phyloP scores from a whole-genome alignment of 2,329 filamentous ascomycete species.

The Colletotrichum sp. region DNA sequence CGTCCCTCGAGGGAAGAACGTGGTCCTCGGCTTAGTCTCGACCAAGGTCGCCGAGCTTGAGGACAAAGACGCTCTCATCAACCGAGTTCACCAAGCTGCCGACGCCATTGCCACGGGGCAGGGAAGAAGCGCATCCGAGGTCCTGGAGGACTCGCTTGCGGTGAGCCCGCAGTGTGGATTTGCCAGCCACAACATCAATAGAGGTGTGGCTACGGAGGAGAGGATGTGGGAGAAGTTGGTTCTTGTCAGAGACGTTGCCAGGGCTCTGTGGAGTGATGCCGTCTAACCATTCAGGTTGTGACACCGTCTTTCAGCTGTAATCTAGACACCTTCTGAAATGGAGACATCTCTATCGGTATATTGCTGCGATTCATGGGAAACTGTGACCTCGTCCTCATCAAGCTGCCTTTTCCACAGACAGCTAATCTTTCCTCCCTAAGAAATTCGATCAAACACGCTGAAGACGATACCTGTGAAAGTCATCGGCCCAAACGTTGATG shows the following conservation, averaged over 20 bases:
- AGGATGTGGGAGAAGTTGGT: slow-evolving; percentile 77
- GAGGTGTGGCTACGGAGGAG: slow-evolving; percentile 70
- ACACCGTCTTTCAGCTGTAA: not conserved
- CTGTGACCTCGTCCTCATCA: not conserved
- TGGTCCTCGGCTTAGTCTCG: slow-evolving; percentile 68
- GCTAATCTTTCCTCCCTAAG: not conserved
- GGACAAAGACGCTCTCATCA: slow-evolving; percentile 67
- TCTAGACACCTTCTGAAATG: not conserved
- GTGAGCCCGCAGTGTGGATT: slow-evolving; percentile 77
- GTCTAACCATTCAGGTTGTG: not conserved
- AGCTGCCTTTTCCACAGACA: not conserved
- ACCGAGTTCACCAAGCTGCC: slow-evolving; percentile 63
- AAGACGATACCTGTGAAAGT: not conserved
- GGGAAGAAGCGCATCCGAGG: slow-evolving; percentile 67
- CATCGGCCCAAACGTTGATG: not conserved
- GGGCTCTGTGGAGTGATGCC: slow-evolving; percentile 67
- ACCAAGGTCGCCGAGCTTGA: slow-evolving; percentile 68
- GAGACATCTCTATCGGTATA: not conserved
- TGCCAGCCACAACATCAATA: slow-evolving; percentile 71
- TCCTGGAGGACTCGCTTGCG: slow-evolving; percentile 66
- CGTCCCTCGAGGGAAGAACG: slow-evolving; percentile 64
- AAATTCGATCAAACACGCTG: not conserved
- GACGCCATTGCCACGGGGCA: slow-evolving; percentile 73
- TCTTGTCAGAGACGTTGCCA: slow-evolving; percentile 73
- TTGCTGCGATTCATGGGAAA: not conserved